Conservation (phyloP, 495 filamentous ascomycete species). For the Usnea hakonensis region DNA sequence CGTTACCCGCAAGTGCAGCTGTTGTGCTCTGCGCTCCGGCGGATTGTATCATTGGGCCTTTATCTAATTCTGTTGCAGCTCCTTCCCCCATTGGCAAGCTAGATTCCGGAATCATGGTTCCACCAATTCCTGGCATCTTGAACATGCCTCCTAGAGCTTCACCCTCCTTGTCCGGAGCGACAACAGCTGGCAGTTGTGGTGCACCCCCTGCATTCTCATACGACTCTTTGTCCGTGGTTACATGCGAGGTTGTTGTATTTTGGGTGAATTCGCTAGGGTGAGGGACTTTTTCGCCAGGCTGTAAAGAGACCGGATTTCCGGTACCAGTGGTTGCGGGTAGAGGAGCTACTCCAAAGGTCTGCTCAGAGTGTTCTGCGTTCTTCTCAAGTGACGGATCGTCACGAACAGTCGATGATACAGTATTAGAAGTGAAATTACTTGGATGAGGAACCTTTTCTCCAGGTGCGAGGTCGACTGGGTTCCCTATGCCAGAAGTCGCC, state of each 20-base stretch:
- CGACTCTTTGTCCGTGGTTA: slow-evolving; percentile 71
- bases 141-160: slow-evolving; percentile 47
- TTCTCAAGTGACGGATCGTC: slow-evolving; percentile 24
- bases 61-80: slow-evolving; percentile 27
- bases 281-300: slow-evolving; percentile 61
- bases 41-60: slow-evolving; percentile 32
- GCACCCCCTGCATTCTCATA: slow-evolving; percentile 68
- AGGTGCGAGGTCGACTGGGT: slow-evolving; percentile 71
- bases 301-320: slow-evolving; percentile 59
- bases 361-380: slow-evolving; percentile 13
- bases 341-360: slow-evolving; percentile 25
- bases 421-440: slow-evolving; percentile 42
- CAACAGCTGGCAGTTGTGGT: slow-evolving; percentile 39
- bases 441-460: slow-evolving; percentile 70
- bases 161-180: slow-evolving; percentile 37
- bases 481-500: slow-evolving; percentile 66
- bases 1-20: slow-evolving; percentile 52
- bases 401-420: slow-evolving; percentile 37
- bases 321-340: slow-evolving; percentile 57
- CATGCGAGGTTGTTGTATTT: slow-evolving; percentile 49
- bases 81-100: slow-evolving; percentile 61
- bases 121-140: slow-evolving; percentile 52
- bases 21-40: slow-evolving; percentile 30
- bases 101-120: slow-evolving; percentile 75
- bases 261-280: slow-evolving; percentile 41